A percentile compares a stretch with the other conserved stretches of the same genome.
Conservation (phyloP, 83 land plant species). For the Isoetes engelmannii region DNA sequence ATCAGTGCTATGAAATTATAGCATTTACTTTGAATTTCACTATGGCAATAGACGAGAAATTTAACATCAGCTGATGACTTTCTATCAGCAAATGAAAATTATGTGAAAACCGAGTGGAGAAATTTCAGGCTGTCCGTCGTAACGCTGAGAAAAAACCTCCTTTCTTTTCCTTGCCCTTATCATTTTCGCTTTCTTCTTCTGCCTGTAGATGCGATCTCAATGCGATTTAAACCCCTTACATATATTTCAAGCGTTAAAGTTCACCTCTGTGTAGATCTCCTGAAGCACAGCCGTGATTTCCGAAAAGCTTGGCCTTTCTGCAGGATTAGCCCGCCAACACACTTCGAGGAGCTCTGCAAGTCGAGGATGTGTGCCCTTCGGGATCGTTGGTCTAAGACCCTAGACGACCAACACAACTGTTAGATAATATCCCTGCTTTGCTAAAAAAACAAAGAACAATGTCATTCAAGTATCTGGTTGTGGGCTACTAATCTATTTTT, state of each 20-base stretch:
- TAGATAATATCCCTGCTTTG: neutral
- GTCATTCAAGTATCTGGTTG: neutral
- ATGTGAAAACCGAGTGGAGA: too few relatives aligned
- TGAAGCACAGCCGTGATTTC: slow-evolving; percentile 48
- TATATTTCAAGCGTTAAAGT: neutral
- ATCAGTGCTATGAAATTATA: too few relatives aligned
- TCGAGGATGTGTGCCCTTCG: slow-evolving; percentile 60
- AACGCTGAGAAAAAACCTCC: slow-evolving; percentile 15
- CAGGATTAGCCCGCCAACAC: slow-evolving; percentile 80
- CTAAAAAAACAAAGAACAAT: neutral
- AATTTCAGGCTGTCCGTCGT: neutral
- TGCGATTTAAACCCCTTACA: neutral
- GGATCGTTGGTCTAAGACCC: slow-evolving; percentile 74
- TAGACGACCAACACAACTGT: slow-evolving; percentile 11
- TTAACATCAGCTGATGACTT: too few relatives aligned
- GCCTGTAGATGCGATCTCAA: neutral
- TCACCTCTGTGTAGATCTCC: slow-evolving; percentile 52
- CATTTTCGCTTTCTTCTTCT: slow-evolving; percentile 10
- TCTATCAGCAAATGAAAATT: too few relatives aligned
- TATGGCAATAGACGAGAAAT: too few relatives aligned
- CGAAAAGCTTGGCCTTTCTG: slow-evolving; percentile 57
- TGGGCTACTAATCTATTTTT: neutral
- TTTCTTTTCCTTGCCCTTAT: slow-evolving; percentile 11
- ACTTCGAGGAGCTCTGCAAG: slow-evolving; percentile 49
- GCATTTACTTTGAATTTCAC: too few relatives aligned